Conservation (phyloP, 129 eudicot genomes). For the Lonicera japonica region DNA sequence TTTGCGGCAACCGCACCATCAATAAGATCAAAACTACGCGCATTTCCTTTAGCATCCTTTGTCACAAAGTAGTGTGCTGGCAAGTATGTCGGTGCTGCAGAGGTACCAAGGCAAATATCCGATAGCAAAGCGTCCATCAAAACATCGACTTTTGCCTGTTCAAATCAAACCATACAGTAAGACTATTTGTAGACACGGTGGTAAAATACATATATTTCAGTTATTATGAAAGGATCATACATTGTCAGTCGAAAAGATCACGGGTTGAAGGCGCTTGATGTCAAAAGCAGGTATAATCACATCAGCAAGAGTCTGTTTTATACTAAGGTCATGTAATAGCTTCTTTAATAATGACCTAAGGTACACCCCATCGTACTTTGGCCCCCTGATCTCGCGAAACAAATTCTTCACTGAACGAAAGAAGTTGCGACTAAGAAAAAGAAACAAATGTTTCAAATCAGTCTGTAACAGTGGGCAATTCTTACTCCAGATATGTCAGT, state of each 20-base stretch:
- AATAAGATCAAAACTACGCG: constrained; percentile 19
- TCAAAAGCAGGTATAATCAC: constrained; percentile 35
- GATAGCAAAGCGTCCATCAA: constrained; percentile 25
- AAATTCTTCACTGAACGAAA: constrained; percentile 10
- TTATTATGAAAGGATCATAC: constrained; percentile 3
- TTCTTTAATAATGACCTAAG: constrained; percentile 14
- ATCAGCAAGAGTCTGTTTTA: constrained; percentile 26
- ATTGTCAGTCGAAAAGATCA: constrained; percentile 33
- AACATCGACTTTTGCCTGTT: constrained; percentile 21
- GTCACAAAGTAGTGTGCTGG: constrained; percentile 38
- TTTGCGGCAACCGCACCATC: constrained; percentile 46
- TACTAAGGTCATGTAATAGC: constrained; percentile 18
- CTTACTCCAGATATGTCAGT: too few species aligned
- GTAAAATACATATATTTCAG: background rate
- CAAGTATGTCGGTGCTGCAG: constrained; percentile 38
- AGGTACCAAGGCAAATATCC: constrained; percentile 35
- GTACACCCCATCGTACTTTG: constrained; percentile 34
- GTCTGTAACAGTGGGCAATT: too few species aligned
- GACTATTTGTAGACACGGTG: background rate
- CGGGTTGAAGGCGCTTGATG: constrained; percentile 36
- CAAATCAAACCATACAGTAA: background rate
- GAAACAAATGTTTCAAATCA: too few species aligned
- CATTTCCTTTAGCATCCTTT: constrained; percentile 15
- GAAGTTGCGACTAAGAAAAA: constrained; percentile 29
- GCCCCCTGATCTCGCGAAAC: constrained; percentile 20